Evolutionary conservation across 164 flowering plant genomes (phyloP), one percentile per base, ranked within the genome.

Genomic region (Kalanchoe fedtschenkoi): DNA sequence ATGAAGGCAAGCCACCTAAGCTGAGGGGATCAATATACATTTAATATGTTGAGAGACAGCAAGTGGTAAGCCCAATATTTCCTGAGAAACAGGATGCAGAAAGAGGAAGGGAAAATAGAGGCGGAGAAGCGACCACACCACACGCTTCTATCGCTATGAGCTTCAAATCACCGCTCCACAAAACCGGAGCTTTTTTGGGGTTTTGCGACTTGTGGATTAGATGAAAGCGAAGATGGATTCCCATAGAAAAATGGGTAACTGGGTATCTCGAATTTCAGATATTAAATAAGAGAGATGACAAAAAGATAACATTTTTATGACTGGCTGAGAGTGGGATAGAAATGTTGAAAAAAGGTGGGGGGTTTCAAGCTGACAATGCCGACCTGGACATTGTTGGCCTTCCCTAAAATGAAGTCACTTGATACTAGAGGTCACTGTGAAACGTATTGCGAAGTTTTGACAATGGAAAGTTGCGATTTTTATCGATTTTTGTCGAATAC

Each of bases 111-210:
- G 51, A 15, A 60, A 34, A 22, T 43, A 35, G 32, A 6, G 26
- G 65, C 53, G 66, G 69, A 65, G 44, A 60, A 39, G 28, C 60
- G 63, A 17, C 61, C 67, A 71, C 70, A 17, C 61, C 67, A 71
- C 70, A 62, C 56, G 53, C 47, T 58, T n/a, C 42, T 35, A 37
- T 16, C 22, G 44, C 44, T 21, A 39, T 17, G 58, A 34, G 17
- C 62, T 41, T 32, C 65, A 58, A 56, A 30, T 11, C 15, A 26
- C 32, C 30, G 56, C 28, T 47, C 15, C 56, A 51, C 56, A 26
- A 51, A 26, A 26, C 26, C 13, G 28, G 60, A 61, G 30, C 30
- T 56, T 34, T n/a, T 37, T 61, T 33, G 62, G 59, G 29, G 13
- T n/a, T 34, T 35, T 58, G 37, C 37, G 29, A 13, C 15, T 19